These are phyloP conservation scores for Cryptococcus sp. DNA, from an alignment of 1,284 basidiomycete species.

Conservation along the genomic window DNA sequence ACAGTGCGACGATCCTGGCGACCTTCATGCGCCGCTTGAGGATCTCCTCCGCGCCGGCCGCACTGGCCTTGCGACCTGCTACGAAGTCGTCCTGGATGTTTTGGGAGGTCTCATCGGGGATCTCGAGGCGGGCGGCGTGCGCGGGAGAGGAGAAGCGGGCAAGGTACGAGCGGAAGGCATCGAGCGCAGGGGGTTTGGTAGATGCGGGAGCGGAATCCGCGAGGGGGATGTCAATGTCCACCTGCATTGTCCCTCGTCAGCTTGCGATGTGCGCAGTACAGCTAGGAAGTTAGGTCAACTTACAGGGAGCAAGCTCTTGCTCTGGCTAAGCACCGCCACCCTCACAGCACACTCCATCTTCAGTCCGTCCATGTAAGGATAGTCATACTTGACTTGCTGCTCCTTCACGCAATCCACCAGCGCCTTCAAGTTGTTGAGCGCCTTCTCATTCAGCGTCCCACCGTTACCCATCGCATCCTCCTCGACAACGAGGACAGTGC, in stretches of 20 bases:
- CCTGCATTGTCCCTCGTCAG: constrained; percentile 12
- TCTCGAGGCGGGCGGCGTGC: constrained; percentile 25
- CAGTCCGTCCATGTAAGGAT: constrained; percentile 47
- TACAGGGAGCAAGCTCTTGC: constrained; percentile 45
- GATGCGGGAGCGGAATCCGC: constrained; percentile 1
- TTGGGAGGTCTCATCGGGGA: constrained; percentile 38
- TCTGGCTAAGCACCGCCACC: constrained; percentile 39
- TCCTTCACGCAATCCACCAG: constrained; percentile 34
- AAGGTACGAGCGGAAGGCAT: constrained; percentile 31
- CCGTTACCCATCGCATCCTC: constrained; percentile 45
- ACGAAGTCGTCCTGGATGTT: constrained; percentile 46
- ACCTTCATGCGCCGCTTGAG: constrained; percentile 47
- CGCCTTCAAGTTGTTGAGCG: constrained; percentile 42
- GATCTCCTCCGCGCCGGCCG: constrained; percentile 22
- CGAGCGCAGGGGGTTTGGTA: constrained; percentile 12
- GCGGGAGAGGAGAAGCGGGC: constrained; percentile 11
- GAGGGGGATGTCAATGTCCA: constrained; percentile 32
- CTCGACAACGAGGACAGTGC: constrained; percentile 35
- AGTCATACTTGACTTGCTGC: constrained; percentile 44
- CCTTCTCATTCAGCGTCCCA: constrained; percentile 42
- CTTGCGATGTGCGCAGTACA: too few species aligned
- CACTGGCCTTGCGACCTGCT: constrained; percentile 24
- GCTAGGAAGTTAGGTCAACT: constrained; percentile 4
- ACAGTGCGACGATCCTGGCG: constrained; percentile 42
- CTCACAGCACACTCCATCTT: constrained; percentile 44